Evolutionary conservation across 345 rosid genomes (phyloP).

Genomic region (Eucalyptus viminalis): DNA sequence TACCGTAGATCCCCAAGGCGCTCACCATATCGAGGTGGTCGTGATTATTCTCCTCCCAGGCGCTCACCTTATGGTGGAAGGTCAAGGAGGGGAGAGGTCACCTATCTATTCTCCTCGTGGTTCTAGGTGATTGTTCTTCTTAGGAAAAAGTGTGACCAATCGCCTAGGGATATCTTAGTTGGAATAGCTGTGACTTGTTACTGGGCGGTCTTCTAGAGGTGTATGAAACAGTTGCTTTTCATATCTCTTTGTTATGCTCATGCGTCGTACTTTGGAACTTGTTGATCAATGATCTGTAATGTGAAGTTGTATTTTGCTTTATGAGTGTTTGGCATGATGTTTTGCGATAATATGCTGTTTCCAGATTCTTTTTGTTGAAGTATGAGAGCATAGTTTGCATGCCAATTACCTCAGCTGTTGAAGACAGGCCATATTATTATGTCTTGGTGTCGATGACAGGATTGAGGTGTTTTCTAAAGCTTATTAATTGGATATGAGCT

Average conservation of each 20-base stretch:
- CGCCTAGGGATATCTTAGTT: background rate
- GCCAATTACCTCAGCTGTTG: background rate
- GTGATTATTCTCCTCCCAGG: slow-evolving; percentile 67
- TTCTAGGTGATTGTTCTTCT: background rate
- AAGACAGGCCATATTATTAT: background rate
- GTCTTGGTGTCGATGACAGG: background rate
- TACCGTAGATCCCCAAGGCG: slow-evolving; percentile 73
- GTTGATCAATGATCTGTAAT: background rate
- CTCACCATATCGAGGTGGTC: slow-evolving; percentile 53
- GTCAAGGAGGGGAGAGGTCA: slow-evolving; percentile 62
- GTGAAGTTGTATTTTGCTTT: background rate
- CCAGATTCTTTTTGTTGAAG: background rate
- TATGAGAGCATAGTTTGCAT: background rate
- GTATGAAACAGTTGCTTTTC: background rate
- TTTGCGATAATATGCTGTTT: background rate
- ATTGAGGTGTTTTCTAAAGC: background rate
- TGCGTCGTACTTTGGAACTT: background rate
- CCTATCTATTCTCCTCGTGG: slow-evolving; percentile 44
- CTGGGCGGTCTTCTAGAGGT: background rate
- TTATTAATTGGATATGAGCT: background rate
- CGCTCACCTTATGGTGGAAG: slow-evolving; percentile 64
- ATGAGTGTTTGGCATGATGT: background rate
- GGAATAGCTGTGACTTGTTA: background rate
- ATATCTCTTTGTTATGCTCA: background rate
- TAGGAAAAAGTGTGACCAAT: background rate